phyloP scores from a whole-genome alignment of 805 yeast genomes.

The Yarrowia sp. region DNA sequence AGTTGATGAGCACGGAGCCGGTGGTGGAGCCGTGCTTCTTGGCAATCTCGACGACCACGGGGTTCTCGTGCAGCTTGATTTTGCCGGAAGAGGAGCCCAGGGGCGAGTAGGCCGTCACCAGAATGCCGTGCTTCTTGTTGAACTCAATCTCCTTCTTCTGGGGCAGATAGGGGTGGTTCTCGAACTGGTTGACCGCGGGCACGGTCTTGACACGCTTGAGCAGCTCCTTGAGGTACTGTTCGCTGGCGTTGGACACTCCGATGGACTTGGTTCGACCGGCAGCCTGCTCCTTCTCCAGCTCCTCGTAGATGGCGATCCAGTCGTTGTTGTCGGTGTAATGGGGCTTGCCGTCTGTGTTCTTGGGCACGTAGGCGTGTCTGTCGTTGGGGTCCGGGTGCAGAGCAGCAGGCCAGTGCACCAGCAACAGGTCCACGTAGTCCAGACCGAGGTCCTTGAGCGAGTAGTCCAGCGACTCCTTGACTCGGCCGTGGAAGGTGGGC shows the following conservation, averaged over 20 bases:
- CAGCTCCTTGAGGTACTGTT: conserved; percentile 58
- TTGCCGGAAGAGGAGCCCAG: conserved; percentile 47
- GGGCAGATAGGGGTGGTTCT: conserved; percentile 74
- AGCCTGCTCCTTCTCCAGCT: conserved; percentile 52
- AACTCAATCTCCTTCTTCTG: conserved; percentile 65
- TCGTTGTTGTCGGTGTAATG: conserved; percentile 23
- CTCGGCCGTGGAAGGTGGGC: conserved; percentile 51
- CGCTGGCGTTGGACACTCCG: conserved; percentile 75
- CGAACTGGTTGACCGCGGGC: conserved; percentile 78
- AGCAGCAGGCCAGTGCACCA: conserved; percentile 85
- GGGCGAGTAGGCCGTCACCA: conserved; percentile 78
- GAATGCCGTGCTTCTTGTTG: conserved; percentile 60
- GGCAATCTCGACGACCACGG: conserved; percentile 63
- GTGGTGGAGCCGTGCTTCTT: conserved; percentile 57
- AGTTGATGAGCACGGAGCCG: conserved; percentile 48
- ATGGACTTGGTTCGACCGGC: conserved; percentile 60
- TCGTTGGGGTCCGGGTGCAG: conserved; percentile 52
- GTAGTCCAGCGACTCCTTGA: conserved; percentile 60
- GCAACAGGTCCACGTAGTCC: conserved; percentile 78
- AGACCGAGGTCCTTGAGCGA: conserved; percentile 69
- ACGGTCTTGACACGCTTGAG: conserved; percentile 55
- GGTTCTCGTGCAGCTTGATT: conserved; percentile 52
- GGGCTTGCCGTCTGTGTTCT: conserved; percentile 41
- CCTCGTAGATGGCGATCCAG: conserved; percentile 56
- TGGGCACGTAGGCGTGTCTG: conserved; percentile 50